These are phyloP conservation scores for Mycena sp. DNA, from an alignment of 1,284 basidiomycete species.

Conservation along the genomic window DNA sequence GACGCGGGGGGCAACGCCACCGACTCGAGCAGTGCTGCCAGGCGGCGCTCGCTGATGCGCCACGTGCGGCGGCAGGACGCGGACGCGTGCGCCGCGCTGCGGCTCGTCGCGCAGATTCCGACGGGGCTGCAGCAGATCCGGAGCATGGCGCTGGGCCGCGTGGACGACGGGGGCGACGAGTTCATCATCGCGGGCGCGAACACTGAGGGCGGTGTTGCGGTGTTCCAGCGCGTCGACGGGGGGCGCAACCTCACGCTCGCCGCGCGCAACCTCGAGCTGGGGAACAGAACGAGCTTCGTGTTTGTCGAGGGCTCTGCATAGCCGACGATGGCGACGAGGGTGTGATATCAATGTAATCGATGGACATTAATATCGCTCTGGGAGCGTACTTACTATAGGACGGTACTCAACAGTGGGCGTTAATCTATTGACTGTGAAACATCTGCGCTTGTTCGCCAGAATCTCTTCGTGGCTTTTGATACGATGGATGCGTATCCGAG, in stretches of 20 bases:
- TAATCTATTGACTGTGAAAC: no score
- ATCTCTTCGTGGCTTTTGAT: no score
- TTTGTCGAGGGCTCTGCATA: constrained; percentile 40
- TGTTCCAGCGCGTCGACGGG: constrained; percentile 28
- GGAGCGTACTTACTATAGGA: not conserved
- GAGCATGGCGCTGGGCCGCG: constrained; percentile 62
- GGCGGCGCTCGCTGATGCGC: constrained; percentile 7
- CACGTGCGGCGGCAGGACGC: not conserved
- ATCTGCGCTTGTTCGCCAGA: no score
- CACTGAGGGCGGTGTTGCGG: constrained; percentile 29
- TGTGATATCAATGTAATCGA: not conserved
- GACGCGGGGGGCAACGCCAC: not conserved
- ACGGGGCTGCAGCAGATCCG: constrained; percentile 69
- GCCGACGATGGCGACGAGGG: no score
- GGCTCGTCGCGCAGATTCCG: constrained; percentile 60
- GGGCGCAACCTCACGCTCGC: constrained; percentile 24
- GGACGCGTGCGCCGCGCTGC: constrained; percentile 32
- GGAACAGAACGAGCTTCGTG: constrained; percentile 61
- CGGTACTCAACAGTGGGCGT: no score
- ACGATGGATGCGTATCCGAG: no score
- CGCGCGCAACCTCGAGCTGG: constrained; percentile 57
- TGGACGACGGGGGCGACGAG: constrained; percentile 50
- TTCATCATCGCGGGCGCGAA: constrained; percentile 30
- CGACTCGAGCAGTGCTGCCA: not conserved
- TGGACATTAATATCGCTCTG: not conserved